Percentiles rank a stretch among this genome's conserved stretches.
phyloP scores from a whole-genome alignment of 495 filamentous ascomycete species.

The Lasiosphaeria hispida region DNA sequence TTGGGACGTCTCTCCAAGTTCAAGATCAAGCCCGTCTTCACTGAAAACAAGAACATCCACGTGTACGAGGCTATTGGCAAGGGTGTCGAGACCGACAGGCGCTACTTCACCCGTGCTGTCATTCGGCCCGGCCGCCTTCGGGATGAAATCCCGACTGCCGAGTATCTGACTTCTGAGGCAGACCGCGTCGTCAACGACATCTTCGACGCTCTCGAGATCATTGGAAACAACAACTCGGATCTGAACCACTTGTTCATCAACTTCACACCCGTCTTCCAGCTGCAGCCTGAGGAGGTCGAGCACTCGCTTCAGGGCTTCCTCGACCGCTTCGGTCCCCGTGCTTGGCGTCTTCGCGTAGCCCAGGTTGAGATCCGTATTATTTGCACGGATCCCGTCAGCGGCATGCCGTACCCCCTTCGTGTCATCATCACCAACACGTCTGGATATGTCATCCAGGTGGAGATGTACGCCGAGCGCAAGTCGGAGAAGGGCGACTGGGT shows the following conservation, averaged over 20 bases:
- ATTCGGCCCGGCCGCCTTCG: conserved; percentile 89
- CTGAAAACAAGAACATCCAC: conserved; percentile 97
- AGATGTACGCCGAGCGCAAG: conserved; percentile 96
- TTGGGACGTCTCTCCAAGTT: conserved; percentile 92
- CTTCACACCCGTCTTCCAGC: conserved; percentile 92
- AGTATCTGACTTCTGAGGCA: conserved; percentile 96
- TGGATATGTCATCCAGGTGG: conserved; percentile 96
- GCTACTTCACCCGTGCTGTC: conserved; percentile 95
- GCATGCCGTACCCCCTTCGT: conserved; percentile 86
- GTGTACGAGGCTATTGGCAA: conserved; percentile 97
- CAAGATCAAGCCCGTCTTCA: conserved; percentile 96
- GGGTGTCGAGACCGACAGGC: conserved; percentile 89
- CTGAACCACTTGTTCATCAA: conserved; percentile 99
- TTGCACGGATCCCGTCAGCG: conserved; percentile 84
- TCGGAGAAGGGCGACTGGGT: conserved; percentile 96
- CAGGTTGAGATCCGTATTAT: conserved; percentile 98
- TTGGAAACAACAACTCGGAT: conserved; percentile 98
- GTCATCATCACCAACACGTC: conserved; percentile 98
- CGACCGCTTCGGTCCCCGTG: conserved; percentile 91
- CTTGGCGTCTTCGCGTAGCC: conserved; percentile 94
- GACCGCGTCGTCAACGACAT: conserved; percentile 97
- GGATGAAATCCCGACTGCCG: conserved; percentile 94
- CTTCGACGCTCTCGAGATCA: conserved; percentile 94
- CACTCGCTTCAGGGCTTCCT: conserved; percentile 92
- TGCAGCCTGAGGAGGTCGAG: conserved; percentile 87